Evolutionary conservation across 1,284 basidiomycete species (phyloP).

Genomic region (Cutaneotrichosporon sp.): DNA sequence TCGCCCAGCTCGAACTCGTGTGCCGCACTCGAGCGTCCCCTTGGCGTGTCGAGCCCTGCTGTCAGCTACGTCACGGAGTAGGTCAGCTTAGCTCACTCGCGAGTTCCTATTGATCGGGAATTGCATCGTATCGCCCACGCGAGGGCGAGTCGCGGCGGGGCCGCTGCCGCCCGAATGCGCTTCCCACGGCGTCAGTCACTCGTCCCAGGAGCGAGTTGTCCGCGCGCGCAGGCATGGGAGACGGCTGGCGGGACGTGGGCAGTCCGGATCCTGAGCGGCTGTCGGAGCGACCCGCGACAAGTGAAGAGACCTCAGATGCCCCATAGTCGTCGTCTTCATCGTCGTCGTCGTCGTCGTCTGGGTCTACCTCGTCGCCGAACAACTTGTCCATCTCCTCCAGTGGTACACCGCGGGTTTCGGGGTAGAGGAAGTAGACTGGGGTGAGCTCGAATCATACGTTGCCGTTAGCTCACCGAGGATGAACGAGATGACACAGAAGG

Average conservation of each 20-base stretch:
- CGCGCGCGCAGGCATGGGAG: slow-evolving; percentile 23
- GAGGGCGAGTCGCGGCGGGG: slow-evolving; percentile 36
- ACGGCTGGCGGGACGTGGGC: slow-evolving; percentile 32
- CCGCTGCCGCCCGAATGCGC: slow-evolving; percentile 52
- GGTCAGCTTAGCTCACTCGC: slow-evolving; percentile 49
- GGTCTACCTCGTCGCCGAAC: slow-evolving; percentile 38
- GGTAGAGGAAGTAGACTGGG: slow-evolving; percentile 48
- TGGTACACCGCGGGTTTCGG: slow-evolving; percentile 54
- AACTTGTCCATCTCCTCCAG: slow-evolving; percentile 54
- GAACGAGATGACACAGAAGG: slow-evolving; percentile 86
- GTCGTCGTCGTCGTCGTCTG: slow-evolving; percentile 29
- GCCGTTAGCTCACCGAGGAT: slow-evolving; percentile 53
- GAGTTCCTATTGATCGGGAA: slow-evolving; percentile 64
- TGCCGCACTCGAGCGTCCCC: not conserved
- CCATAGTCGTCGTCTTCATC: slow-evolving; percentile 35
- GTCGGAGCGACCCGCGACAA: slow-evolving; percentile 44
- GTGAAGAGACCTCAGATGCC: slow-evolving; percentile 61
- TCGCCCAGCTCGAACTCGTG: not conserved
- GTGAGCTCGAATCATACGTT: not conserved
- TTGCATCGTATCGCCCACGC: slow-evolving; percentile 54
- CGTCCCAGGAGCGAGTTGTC: slow-evolving; percentile 36
- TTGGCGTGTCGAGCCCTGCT: slow-evolving; percentile 5
- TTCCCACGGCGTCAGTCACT: slow-evolving; percentile 53
- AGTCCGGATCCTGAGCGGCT: slow-evolving; percentile 34
- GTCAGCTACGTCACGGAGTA: not conserved